These are phyloP conservation scores for Penicillium olsonii DNA, from an alignment of 2,329 filamentous ascomycete species.

Conservation along the genomic window DNA sequence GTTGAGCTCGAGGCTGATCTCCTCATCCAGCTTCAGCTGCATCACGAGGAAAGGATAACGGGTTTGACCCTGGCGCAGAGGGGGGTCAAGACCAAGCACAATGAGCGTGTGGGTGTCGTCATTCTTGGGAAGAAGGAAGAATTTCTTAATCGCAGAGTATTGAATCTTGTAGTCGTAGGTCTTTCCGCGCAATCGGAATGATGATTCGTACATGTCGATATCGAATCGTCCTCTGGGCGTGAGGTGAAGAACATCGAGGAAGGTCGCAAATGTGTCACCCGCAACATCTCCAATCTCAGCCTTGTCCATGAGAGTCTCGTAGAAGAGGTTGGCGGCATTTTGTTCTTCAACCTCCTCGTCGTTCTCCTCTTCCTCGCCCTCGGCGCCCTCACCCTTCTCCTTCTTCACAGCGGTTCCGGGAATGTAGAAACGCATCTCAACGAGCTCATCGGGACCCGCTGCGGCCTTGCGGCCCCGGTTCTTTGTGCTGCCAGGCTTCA, in stretches of 20 bases:
- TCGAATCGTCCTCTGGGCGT: constrained; percentile 98
- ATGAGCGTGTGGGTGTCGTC: constrained; percentile 96
- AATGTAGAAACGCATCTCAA: constrained; percentile 99
- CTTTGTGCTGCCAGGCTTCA: constrained; percentile 68
- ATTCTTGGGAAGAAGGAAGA: constrained; percentile 97
- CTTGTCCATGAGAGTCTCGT: constrained; percentile 96
- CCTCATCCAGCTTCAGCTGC: constrained; percentile 98
- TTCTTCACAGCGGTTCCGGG: constrained; percentile 79
- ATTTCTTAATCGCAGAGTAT: constrained; percentile 97
- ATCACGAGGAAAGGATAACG: constrained; percentile 98
- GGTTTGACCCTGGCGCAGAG: constrained; percentile 93
- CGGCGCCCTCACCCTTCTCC: constrained; percentile 65
- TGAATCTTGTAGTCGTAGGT: constrained; percentile 99
- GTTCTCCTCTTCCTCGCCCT: constrained; percentile 66
- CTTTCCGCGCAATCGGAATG: constrained; percentile 95
- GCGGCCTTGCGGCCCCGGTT: constrained; percentile 83
- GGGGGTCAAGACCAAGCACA: constrained; percentile 90
- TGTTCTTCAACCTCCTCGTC: constrained; percentile 78
- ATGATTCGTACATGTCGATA: constrained; percentile 98
- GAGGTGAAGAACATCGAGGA: constrained; percentile 93
- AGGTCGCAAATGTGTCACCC: constrained; percentile 97
- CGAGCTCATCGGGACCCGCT: constrained; percentile 85
- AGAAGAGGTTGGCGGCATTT: constrained; percentile 95
- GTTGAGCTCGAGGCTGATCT: constrained; percentile 94
- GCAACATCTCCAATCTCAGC: constrained; percentile 98